phyloP scores from a whole-genome alignment of 179 eudicot species.

The Patellifolia procumbens region DNA sequence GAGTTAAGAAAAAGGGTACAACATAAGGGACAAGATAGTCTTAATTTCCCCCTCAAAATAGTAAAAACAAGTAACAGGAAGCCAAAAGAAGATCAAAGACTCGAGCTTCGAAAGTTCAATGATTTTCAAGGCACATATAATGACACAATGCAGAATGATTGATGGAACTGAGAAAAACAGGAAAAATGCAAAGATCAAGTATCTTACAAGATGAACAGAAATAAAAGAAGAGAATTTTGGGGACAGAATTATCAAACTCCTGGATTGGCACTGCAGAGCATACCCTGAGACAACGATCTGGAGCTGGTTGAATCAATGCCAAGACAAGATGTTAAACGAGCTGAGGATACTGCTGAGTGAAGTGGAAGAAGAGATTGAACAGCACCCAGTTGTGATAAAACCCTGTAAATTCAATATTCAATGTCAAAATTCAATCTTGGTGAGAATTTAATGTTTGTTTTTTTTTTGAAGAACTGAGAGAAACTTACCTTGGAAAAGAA shows the following conservation, averaged over 20 bases:
- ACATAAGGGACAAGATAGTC: background rate
- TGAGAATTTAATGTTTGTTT: constrained; percentile 7
- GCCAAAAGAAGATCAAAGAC: background rate
- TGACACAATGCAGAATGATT: background rate
- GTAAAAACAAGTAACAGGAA: background rate
- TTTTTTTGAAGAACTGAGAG: background rate
- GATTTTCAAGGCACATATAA: background rate
- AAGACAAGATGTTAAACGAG: constrained; percentile 82
- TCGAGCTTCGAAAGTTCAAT: too few relatives aligned
- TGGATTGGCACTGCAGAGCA: constrained; percentile 91
- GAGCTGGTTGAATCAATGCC: constrained; percentile 71
- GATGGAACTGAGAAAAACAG: background rate
- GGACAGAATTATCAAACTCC: constrained; percentile 72
- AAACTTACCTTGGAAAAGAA: constrained; percentile 37
- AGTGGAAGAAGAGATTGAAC: constrained; percentile 83
- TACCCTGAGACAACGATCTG: constrained; percentile 97
- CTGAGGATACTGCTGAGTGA: constrained; percentile 79
- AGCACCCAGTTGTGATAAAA: constrained; percentile 61
- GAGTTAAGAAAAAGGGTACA: background rate
- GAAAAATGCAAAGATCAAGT: constrained; percentile 36
- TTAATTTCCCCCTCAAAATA: background rate
- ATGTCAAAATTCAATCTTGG: constrained; percentile 25
- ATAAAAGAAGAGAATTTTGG: constrained; percentile 32
- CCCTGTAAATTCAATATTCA: constrained; percentile 51
- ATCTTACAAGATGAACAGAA: constrained; percentile 60